Percentiles rank a stretch among this genome's conserved stretches.
phyloP scores from a whole-genome alignment of 1,284 basidiomycete species.

The Chiua sp. region DNA sequence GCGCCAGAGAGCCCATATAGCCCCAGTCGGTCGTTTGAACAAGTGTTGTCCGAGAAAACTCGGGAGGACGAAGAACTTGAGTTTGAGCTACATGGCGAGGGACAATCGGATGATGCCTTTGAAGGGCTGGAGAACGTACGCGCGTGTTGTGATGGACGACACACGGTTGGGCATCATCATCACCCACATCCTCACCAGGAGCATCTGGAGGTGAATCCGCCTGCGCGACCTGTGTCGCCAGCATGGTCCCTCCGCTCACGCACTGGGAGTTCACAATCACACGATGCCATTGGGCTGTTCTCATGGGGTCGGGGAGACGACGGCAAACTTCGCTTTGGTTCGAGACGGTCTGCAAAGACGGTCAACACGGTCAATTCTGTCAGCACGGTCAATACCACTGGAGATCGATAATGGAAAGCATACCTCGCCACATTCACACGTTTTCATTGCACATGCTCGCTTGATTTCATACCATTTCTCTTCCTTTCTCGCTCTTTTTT shows the following conservation, averaged over 20 bases:
- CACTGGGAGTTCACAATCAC: slow-evolving; percentile 69
- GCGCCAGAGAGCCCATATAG: slow-evolving; percentile 69
- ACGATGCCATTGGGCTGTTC: slow-evolving; percentile 66
- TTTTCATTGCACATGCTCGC: slow-evolving; percentile 9
- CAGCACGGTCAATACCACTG: slow-evolving; percentile 17
- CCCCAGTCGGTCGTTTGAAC: slow-evolving; percentile 70
- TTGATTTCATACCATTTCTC: not conserved
- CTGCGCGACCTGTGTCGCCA: slow-evolving; percentile 70
- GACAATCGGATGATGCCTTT: slow-evolving; percentile 80
- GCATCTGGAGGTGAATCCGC: slow-evolving; percentile 53
- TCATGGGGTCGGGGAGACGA: slow-evolving; percentile 62
- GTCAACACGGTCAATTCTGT: slow-evolving; percentile 35
- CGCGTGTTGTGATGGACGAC: slow-evolving; percentile 93
- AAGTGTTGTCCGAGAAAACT: slow-evolving; percentile 47
- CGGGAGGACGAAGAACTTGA: slow-evolving; percentile 76
- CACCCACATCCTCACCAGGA: slow-evolving; percentile 56
- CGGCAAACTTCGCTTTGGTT: slow-evolving; percentile 70
- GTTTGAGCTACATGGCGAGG: slow-evolving; percentile 78
- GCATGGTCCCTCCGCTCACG: slow-evolving; percentile 84
- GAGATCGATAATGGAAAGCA: slow-evolving; percentile 30
- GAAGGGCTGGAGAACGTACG: slow-evolving; percentile 96
- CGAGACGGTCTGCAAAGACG: slow-evolving; percentile 65
- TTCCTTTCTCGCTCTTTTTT: not conserved
- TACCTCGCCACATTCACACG: not conserved
- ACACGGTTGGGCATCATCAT: slow-evolving; percentile 77